These are phyloP conservation scores for Xylaria sp. DNA, from an alignment of 2,329 filamentous ascomycete species.

Conservation along the genomic window DNA sequence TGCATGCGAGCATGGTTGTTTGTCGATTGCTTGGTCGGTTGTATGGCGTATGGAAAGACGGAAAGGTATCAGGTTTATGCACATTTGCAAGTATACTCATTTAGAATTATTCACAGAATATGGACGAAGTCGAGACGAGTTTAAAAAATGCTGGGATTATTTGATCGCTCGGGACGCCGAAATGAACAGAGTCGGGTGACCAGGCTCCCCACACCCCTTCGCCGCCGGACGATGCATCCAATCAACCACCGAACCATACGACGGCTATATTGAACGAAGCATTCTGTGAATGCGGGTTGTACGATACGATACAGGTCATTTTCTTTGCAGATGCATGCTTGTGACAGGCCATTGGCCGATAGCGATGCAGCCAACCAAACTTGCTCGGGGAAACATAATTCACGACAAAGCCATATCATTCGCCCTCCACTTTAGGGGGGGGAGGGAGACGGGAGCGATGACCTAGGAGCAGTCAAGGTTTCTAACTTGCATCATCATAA, in stretches of 20 bases:
- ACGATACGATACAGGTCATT: background rate
- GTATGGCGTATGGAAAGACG: slow-evolving; percentile 25
- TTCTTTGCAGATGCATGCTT: background rate
- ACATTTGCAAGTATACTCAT: slow-evolving; percentile 40
- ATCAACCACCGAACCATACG: too few relatives aligned
- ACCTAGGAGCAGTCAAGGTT: background rate
- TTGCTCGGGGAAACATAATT: slow-evolving; percentile 2
- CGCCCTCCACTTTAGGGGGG: background rate
- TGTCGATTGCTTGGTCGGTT: slow-evolving; percentile 23
- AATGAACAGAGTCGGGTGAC: background rate
- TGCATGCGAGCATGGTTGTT: slow-evolving; percentile 28
- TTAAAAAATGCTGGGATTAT: slow-evolving; percentile 50
- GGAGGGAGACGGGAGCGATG: slow-evolving; percentile 1
- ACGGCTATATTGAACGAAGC: background rate
- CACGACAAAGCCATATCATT: slow-evolving; percentile 9
- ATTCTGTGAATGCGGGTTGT: background rate
- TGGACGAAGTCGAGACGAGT: slow-evolving; percentile 44
- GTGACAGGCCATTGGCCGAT: background rate
- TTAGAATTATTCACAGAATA: slow-evolving; percentile 37
- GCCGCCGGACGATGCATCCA: background rate
- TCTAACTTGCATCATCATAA: slow-evolving; percentile 15
- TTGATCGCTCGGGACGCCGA: slow-evolving; percentile 34
- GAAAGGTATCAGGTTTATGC: slow-evolving; percentile 33
- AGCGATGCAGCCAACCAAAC: slow-evolving; percentile 14
- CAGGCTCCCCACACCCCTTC: background rate